A percentile compares a stretch with the other conserved stretches of the same genome.
Evolutionary conservation across 331 rosid species (phyloP).

Genomic region (Rosa hybrid): DNA sequence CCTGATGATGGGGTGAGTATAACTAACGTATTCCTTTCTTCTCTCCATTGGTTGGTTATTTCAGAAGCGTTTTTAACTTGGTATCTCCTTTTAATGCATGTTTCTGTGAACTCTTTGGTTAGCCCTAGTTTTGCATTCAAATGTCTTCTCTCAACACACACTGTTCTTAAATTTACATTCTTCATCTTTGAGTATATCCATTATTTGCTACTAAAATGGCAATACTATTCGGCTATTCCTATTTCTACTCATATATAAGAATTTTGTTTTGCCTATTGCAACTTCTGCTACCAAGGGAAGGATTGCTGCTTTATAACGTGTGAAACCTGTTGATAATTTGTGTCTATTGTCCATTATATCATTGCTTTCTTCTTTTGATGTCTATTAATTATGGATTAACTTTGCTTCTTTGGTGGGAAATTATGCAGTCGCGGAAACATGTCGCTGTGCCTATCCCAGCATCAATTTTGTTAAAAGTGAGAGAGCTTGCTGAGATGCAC

Average conservation of each 20-base stretch:
- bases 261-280: too few relatives aligned
- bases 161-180: not conserved
- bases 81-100: conserved; percentile 5
- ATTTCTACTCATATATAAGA: not conserved
- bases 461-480: conserved; percentile 60
- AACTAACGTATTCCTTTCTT: not conserved
- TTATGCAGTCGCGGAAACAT: conserved; percentile 72
- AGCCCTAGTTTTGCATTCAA: not conserved
- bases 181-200: not conserved
- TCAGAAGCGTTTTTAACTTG: conserved; percentile 17
- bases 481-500: conserved; percentile 90
- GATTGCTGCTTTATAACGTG: not conserved
- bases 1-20: conserved; percentile 79
- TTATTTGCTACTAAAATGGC: not conserved
- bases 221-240: not conserved
- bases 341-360: not conserved
- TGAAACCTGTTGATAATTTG: not conserved
- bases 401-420: not conserved
- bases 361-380: not conserved
- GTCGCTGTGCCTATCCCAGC: conserved; percentile 78
- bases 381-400: not conserved
- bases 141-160: not conserved
- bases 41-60: conserved; percentile 15
- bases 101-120: conserved; percentile 17
- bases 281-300: not conserved